Base-by-base conservation (phyloP, 768 basidiomycete species). In the Trametes cinnabarina region DNA sequence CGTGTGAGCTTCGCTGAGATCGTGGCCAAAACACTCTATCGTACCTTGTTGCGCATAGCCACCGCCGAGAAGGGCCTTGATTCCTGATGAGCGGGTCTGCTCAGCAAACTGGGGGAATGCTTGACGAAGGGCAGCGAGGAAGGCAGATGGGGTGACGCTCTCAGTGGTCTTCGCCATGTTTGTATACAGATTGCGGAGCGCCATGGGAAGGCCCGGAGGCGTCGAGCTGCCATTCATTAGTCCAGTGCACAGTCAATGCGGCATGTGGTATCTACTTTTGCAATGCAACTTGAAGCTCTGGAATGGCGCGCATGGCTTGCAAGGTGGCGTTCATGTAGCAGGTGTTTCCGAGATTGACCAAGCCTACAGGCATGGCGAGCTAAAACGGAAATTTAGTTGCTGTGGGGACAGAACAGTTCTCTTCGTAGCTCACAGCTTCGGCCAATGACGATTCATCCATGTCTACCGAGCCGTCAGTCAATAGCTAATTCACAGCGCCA, bases 301-400 rank as follows among this genome's bases (percentile, higher is more conserved):
- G 94, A 48, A 99, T 88, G 3, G 91, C 86, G 22, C 93, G 89
- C 61, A 99, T 81, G n/a, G 90, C 87, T 76, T 99, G 97, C 1
- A 98, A 77, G 2, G 92, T 93, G 1, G 97, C 86, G 69, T 96
- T 98, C 88, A 98, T 93, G 74, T 99, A 99, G 68, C 96, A 98
- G 0, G 95, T 98, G 69, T 98, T 98, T 34, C 96, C 94, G 35
- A 95, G 76, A 67, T 96, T 96, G 67, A 76, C 78, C 49, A 96
- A 74, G 15, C 93, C 93, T 51, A 91, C 90, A 2, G 93, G 93
- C 65, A 87, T 79, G 10, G 85, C 79, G 34, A 94, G 81, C 90
- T 92, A 68, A 4, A n/a, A n/a, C n/a, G n/a, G n/a, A n/a, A n/a
- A n/a, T 49, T 15, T 41, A 26, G 7, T 34, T 20, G n/a, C n/a